Conservation (phyloP, 768 basidiomycete species). For the Tricholoma sp. region DNA sequence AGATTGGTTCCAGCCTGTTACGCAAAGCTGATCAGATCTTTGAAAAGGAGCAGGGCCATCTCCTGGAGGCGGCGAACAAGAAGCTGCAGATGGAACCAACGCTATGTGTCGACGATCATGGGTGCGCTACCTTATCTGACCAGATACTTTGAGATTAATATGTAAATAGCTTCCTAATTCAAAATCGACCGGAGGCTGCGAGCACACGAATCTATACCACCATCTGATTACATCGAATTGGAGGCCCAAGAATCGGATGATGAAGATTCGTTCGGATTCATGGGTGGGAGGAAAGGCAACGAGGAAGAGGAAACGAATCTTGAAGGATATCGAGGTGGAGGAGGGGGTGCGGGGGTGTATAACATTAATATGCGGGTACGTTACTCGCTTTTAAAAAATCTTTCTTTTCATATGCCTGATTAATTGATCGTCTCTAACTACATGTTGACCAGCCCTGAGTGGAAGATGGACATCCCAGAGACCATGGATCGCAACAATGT, state of each 20-base stretch:
- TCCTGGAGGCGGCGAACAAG: too few relatives aligned
- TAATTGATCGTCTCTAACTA: too few relatives aligned
- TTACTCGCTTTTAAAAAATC: conserved; percentile 13
- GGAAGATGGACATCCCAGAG: conserved; percentile 99
- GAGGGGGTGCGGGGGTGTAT: too few relatives aligned
- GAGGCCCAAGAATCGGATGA: too few relatives aligned
- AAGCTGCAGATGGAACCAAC: too few relatives aligned
- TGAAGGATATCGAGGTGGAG: too few relatives aligned
- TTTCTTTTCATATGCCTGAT: conserved; percentile 37
- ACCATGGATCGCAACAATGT: conserved; percentile 98
- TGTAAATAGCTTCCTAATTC: conserved; percentile 64
- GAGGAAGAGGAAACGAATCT: conserved; percentile 85
- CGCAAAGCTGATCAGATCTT: conserved; percentile 70
- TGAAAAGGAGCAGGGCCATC: conserved; percentile 71
- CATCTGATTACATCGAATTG: too few relatives aligned
- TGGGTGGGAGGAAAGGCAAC: conserved; percentile 72
- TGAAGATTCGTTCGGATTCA: too few relatives aligned
- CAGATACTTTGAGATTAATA: too few relatives aligned
- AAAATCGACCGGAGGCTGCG: conserved; percentile 54
- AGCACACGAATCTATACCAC: conserved; percentile 47
- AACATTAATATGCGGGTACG: conserved; percentile 82
- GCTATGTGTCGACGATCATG: too few relatives aligned
- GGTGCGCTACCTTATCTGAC: too few relatives aligned
- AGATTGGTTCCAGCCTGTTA: conserved; percentile 47
- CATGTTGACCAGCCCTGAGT: conserved; percentile 84